Evolutionary conservation across 768 basidiomycete species (phyloP).

Genomic region (Pleurotus ostreatus): DNA sequence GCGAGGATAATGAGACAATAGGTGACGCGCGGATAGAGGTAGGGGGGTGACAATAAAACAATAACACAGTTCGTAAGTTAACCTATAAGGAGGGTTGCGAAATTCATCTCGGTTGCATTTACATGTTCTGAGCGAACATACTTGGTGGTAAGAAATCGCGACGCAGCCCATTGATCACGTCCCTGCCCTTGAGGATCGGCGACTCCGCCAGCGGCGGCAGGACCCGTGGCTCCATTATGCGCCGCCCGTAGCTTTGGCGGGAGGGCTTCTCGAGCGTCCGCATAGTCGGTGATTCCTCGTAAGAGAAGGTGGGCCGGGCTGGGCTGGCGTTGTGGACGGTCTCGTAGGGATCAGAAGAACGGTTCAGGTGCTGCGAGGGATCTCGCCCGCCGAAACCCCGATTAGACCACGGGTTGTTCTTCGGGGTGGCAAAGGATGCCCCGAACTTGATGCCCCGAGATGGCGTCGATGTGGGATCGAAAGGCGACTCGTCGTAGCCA

Average conservation of each 20-base stretch:
- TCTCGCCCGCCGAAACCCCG: slow-evolving; percentile 34
- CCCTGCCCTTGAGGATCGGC: slow-evolving; percentile 1
- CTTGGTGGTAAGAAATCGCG: slow-evolving; percentile 5
- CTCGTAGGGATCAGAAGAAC: background rate
- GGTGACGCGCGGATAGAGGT: background rate
- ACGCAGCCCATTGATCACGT: background rate
- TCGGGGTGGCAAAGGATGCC: slow-evolving; percentile 59
- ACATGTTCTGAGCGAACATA: slow-evolving; percentile 8
- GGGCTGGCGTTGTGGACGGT: slow-evolving; percentile 2
- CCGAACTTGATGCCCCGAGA: slow-evolving; percentile 72
- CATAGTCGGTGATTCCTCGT: slow-evolving; percentile 55
- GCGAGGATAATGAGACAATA: background rate
- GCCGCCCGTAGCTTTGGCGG: background rate
- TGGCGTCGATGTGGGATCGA: slow-evolving; percentile 78
- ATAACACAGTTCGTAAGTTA: background rate
- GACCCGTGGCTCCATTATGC: background rate
- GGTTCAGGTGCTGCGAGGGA: background rate
- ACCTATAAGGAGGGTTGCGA: background rate
- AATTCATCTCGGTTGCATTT: background rate
- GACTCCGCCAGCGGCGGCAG: background rate
- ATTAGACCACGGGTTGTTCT: slow-evolving; percentile 43
- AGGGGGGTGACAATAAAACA: background rate
- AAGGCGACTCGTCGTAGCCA: slow-evolving; percentile 49
- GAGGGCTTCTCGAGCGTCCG: slow-evolving; percentile 30
- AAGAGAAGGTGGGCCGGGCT: slow-evolving; percentile 20